Evolutionary conservation across 306 rosid genomes (phyloP), one percentile per base, ranked within the genome.

Genomic region (Glycyrrhiza uralensis): DNA sequence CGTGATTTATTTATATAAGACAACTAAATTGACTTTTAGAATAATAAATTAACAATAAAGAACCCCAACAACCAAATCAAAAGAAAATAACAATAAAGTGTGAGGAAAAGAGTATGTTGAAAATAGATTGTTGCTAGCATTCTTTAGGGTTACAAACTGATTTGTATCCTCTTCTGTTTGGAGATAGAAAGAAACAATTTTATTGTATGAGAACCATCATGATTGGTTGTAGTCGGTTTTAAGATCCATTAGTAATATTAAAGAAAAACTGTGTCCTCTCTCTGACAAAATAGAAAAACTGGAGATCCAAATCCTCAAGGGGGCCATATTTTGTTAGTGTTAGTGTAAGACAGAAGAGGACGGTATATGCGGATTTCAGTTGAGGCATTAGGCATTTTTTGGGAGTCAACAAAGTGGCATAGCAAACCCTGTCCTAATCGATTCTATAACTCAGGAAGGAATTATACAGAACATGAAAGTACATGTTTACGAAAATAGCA

Each of bases 381-480:
- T 24, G 29, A 51, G 36, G 56, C 45, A 41, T 28, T 36, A 3
- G 22, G 15, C 41, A 6, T 35, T 24, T 36, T 58, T 26, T 7
- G 2, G 30, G 28, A 51, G 38, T 45, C 17, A 15, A 47, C 60
- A 56, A 36, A 36, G 56, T 41, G 32, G 29, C 32, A 30, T 19
- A 4, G 32, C 24, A 17, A 17, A 36, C 33, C 59, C 36, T 38
- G 10, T 4, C 28, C 22, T 26, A 29, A 29, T 41, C 58, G 52
- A 35, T 22, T 32, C 18, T 11, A 30, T 44, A 55, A 36, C 49
- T 49, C 38, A 2, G 51, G 5, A 45, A 33, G 55, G 41, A 57
- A 70, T 42, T 65, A 28, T 55, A 38, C 78, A 55, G 4, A 78
- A 52, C 41, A 61, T 13, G 26, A 42, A 62, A 63, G 41, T 33